Conservation (phyloP, 257 asterid species). For the Sherardia arvensis region DNA sequence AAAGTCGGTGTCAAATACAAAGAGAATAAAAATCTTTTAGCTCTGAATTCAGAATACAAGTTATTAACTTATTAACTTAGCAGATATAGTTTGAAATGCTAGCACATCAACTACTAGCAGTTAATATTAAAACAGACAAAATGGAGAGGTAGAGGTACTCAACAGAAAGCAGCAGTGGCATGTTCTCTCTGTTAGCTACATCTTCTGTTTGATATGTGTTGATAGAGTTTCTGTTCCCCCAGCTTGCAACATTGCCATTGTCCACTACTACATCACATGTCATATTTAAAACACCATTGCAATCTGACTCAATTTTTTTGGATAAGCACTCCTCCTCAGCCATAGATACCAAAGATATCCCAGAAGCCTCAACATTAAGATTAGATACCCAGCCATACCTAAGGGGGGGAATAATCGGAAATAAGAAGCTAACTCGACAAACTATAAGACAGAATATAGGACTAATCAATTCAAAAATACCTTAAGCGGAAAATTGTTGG, state of each 20-base stretch:
- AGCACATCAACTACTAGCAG: not conserved
- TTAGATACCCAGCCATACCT: conserved; percentile 77
- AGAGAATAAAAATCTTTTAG: not conserved
- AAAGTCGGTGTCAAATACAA: not conserved
- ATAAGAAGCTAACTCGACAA: conserved; percentile 9
- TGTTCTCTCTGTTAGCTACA: conserved; percentile 28
- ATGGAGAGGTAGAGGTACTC: conserved; percentile 31
- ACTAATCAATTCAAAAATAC: conserved; percentile 29
- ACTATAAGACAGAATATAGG: conserved; percentile 1
- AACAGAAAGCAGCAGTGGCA: conserved; percentile 17
- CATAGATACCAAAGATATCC: conserved; percentile 23
- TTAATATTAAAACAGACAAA: not conserved
- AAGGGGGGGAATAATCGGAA: conserved; percentile 13
- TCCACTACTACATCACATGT: conserved; percentile 19
- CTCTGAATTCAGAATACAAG: not conserved
- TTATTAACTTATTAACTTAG: too few species aligned
- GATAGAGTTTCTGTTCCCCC: conserved; percentile 18
- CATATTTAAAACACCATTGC: conserved; percentile 18
- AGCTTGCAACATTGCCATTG: conserved; percentile 20
- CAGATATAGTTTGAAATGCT: not conserved
- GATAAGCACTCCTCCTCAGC: conserved; percentile 22
- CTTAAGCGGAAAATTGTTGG: conserved; percentile 77
- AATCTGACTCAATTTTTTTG: conserved; percentile 21
- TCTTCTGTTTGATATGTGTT: conserved; percentile 23
- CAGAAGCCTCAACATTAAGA: conserved; percentile 26